Conservation (phyloP, 2,329 filamentous ascomycete species). For the Alternaria panax region DNA sequence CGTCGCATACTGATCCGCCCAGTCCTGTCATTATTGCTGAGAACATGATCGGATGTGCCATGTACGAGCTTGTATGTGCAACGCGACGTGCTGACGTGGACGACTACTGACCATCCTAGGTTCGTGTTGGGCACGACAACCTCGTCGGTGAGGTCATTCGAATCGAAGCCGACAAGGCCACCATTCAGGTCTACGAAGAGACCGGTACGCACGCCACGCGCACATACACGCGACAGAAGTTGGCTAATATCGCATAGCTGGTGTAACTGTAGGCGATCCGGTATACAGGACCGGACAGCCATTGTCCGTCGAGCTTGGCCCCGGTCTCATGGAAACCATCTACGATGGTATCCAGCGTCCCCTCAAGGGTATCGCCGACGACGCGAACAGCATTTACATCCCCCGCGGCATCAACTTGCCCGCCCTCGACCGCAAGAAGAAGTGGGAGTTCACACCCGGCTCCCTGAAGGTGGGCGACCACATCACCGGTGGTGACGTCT, state of each 20-base stretch:
- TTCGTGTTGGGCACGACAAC: slow-evolving; percentile 88
- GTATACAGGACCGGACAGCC: slow-evolving; percentile 92
- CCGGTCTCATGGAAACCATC: slow-evolving; percentile 97
- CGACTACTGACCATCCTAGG: slow-evolving; percentile 59
- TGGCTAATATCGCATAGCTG: slow-evolving; percentile 66
- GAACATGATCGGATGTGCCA: slow-evolving; percentile 98
- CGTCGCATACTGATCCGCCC: slow-evolving; percentile 34
- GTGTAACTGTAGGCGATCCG: slow-evolving; percentile 94
- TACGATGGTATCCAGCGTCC: slow-evolving; percentile 99
- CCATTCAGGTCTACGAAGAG: slow-evolving; percentile 99
- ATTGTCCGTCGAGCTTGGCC: slow-evolving; percentile 94
- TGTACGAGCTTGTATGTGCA: slow-evolving; percentile 90
- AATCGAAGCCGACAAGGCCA: slow-evolving; percentile 93
- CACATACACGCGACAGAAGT: not conserved
- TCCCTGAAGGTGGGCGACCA: slow-evolving; percentile 94
- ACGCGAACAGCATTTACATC: slow-evolving; percentile 92
- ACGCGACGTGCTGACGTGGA: not conserved
- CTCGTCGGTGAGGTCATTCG: slow-evolving; percentile 98
- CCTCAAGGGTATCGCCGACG: slow-evolving; percentile 80
- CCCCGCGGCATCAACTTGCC: slow-evolving; percentile 90
- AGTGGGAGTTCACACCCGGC: slow-evolving; percentile 92
- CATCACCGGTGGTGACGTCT: slow-evolving; percentile 94
- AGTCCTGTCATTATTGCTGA: slow-evolving; percentile 94
- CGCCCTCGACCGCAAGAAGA: slow-evolving; percentile 86
- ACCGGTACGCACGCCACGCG: slow-evolving; percentile 69